Evolutionary conservation across 2,329 filamentous ascomycete genomes (phyloP), one percentile per base, ranked within the genome.

Genomic region (Pezizomycotina sp.): DNA sequence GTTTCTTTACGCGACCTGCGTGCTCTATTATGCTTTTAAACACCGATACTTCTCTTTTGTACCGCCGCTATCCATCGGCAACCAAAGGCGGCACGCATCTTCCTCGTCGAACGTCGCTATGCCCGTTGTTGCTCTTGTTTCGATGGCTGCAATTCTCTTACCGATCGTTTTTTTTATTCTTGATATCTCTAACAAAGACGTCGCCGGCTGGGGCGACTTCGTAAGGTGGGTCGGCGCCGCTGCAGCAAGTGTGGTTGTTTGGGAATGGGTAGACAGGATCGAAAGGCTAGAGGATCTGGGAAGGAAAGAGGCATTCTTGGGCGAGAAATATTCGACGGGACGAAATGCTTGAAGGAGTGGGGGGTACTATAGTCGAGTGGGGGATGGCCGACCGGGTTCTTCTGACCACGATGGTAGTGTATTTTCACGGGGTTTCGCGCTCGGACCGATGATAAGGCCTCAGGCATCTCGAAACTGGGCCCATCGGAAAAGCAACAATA

Each of bases 211-310:
- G 84, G 84, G 84, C 53, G 84, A 92, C 53, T 93, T 92, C 53
- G 84, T 92, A 28, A 68, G 83, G 51, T 93, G 84, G 84, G 84
- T 92, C n/a, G 84, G 84, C 30, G 83, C 83, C 1, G 83, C 84
- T 0, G 83, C 83, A 1, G 84, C 84, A 18, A 92, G 82, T 58
- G 84, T 92, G n/a, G 80, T 92, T 14, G 84, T 93, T 2, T 93
- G 84, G 84, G 84, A 93, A 57, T 93, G 84, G 84, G 84, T 93
- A 3, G 84, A 93, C 57, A 70, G 84, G 16, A 93, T 93, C 31
- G 84, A 93, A 56, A 81, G 83, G 0, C 58, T 92, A 43, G 84
- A 93, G 60, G 71, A 84, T 48, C 83, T 92, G 56, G 83, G 92
- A 55, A 82, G 84, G 58, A 92, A 91, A 58, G 83, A 92, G 84